Conservation (phyloP, 2,329 filamentous ascomycete genomes). For the Hymenoscyphus occultus region DNA sequence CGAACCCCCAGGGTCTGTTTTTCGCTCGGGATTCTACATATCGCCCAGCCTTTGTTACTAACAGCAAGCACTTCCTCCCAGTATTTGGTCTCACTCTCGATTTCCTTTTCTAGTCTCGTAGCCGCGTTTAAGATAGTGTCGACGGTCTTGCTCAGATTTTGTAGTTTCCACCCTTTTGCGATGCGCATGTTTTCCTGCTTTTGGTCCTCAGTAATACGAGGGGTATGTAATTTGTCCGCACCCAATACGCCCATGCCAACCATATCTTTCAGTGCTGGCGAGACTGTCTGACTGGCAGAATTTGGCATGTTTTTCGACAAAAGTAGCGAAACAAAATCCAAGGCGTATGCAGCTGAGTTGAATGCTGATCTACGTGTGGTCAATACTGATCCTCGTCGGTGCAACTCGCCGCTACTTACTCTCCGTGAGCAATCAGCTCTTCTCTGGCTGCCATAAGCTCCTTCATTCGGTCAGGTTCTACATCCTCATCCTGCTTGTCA, state of each 20-base stretch:
- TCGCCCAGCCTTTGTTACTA: constrained; percentile 79
- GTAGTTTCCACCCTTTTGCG: constrained; percentile 70
- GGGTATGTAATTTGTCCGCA: constrained; percentile 60
- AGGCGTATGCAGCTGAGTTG: constrained; percentile 63
- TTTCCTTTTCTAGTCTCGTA: constrained; percentile 70
- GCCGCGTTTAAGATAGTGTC: constrained; percentile 72
- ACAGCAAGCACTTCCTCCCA: constrained; percentile 85
- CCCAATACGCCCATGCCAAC: constrained; percentile 74
- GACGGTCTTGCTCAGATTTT: constrained; percentile 71
- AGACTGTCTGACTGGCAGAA: constrained; percentile 67
- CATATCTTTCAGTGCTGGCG: constrained; percentile 64
- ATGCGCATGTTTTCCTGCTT: constrained; percentile 55
- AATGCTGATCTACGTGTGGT: constrained; percentile 42
- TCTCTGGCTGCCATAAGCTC: constrained; percentile 47
- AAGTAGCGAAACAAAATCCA: constrained; percentile 81
- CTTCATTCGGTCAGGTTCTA: constrained; percentile 38
- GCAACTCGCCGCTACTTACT: constrained; percentile 43
- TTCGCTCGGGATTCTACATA: constrained; percentile 74
- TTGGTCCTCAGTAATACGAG: constrained; percentile 55
- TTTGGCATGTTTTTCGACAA: constrained; percentile 77
- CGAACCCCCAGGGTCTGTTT: constrained; percentile 75
- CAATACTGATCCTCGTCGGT: constrained; percentile 14
- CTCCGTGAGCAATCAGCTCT: constrained; percentile 56
- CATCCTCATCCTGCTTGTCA: constrained; percentile 48
- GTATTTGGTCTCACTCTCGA: constrained; percentile 77